A percentile compares a stretch with the other conserved stretches of the same genome.
Conservation (phyloP, 257 asterid genomes). For the Schizonepeta tenuifolia region DNA sequence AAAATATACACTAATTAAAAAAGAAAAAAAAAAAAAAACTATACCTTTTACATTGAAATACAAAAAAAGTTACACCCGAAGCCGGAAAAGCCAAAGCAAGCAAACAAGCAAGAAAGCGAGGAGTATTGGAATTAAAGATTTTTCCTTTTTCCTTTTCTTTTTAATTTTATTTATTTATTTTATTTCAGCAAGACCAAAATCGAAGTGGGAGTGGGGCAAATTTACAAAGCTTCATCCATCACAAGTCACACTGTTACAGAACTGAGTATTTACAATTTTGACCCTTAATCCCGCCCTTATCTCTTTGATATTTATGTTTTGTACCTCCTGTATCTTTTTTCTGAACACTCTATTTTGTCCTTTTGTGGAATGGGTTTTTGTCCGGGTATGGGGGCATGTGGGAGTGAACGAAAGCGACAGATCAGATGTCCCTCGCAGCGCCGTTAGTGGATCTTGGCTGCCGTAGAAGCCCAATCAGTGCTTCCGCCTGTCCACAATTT, state of each 20-base stretch:
- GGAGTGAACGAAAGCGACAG: constrained; percentile 44
- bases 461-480: constrained; percentile 81
- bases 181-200: constrained; percentile 18
- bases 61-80: neutral
- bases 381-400: constrained; percentile 37
- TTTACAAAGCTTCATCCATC: constrained; percentile 38
- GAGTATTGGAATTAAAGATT: neutral
- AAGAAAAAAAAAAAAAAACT: neutral
- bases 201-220: constrained; percentile 32
- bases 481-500: constrained; percentile 73
- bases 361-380: constrained; percentile 8
- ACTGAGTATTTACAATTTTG: constrained; percentile 39
- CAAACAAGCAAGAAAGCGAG: neutral
- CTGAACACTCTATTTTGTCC: neutral
- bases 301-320: neutral
- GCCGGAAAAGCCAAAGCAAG: neutral
- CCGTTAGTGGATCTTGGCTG: constrained; percentile 79
- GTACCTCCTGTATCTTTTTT: neutral
- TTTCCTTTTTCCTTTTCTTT: neutral
- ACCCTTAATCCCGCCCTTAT: neutral
- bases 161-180: neutral
- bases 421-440: constrained; percentile 60
- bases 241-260: constrained; percentile 22
- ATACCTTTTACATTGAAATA: neutral
- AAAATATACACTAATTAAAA: too few relatives aligned